Conservation (phyloP, 2,329 filamentous ascomycete genomes). For the Aspergillus sp. region DNA sequence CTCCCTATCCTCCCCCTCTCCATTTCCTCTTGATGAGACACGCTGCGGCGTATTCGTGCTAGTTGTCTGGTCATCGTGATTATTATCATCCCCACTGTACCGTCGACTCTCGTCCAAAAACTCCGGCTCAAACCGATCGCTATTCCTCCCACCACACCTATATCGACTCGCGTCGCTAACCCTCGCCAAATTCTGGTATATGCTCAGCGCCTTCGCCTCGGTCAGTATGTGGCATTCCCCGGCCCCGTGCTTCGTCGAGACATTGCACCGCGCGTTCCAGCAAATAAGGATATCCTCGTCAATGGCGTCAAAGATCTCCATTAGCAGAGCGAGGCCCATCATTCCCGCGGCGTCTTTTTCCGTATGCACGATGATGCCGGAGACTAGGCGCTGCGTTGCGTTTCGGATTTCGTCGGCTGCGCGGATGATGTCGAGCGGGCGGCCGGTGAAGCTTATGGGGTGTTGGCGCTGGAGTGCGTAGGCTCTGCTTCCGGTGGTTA, state of each 20-base stretch:
- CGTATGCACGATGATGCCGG: slow-evolving; percentile 44
- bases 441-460: slow-evolving; percentile 44
- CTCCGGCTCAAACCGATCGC: slow-evolving; percentile 34
- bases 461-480: slow-evolving; percentile 35
- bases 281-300: slow-evolving; percentile 46
- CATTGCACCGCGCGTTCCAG: slow-evolving; percentile 51
- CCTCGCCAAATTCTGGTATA: slow-evolving; percentile 33
- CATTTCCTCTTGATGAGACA: slow-evolving; percentile 22
- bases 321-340: slow-evolving; percentile 44
- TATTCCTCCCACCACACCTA: not conserved
- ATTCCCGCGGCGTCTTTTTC: slow-evolving; percentile 44
- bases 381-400: slow-evolving; percentile 20
- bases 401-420: slow-evolving; percentile 30
- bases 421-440: slow-evolving; percentile 41
- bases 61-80: too few relatives aligned
- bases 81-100: too few relatives aligned
- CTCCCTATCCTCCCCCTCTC: slow-evolving; percentile 18
- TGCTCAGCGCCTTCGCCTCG: slow-evolving; percentile 57
- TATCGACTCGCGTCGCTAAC: slow-evolving; percentile 38
- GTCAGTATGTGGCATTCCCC: slow-evolving; percentile 65
- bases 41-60: too few relatives aligned
- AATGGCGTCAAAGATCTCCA: slow-evolving; percentile 47
- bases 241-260: slow-evolving; percentile 50
- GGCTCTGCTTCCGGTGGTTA: not conserved
- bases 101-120: too few relatives aligned